Percentiles rank a stretch among this genome's conserved stretches.
These are phyloP conservation scores for Perkinsela sp. DNA, from an alignment of 208 protist species.

Conservation along the genomic window DNA sequence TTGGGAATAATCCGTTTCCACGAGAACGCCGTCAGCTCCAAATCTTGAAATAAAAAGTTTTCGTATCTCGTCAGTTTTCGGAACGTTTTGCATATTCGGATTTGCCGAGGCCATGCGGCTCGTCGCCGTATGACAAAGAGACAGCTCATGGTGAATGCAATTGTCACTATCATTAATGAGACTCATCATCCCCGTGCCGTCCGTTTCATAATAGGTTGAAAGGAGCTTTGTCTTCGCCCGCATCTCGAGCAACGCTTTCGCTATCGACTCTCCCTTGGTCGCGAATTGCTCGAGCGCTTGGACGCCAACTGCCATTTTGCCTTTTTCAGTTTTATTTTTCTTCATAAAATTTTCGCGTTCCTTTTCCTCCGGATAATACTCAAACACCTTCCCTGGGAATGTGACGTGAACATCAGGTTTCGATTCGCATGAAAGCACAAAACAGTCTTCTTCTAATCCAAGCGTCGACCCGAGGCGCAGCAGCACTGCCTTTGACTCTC, in stretches of 20 bases:
- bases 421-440: slow-evolving; percentile 31
- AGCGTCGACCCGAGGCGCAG: slow-evolving; percentile 28
- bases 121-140: slow-evolving; percentile 66
- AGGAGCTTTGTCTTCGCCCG: slow-evolving; percentile 59
- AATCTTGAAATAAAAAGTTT: slow-evolving; percentile 66
- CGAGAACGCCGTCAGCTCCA: slow-evolving; percentile 38
- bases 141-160: slow-evolving; percentile 69
- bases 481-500: slow-evolving; percentile 41
- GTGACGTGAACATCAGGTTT: slow-evolving; percentile 38
- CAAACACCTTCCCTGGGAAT: slow-evolving; percentile 23
- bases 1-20: slow-evolving; percentile 70
- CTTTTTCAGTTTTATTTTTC: slow-evolving; percentile 30
- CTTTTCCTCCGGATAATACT: slow-evolving; percentile 32
- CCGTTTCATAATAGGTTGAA: slow-evolving; percentile 64
- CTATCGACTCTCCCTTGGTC: slow-evolving; percentile 34
- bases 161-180: slow-evolving; percentile 53
- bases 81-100: slow-evolving; percentile 72
- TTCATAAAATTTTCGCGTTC: slow-evolving; percentile 53
- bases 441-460: slow-evolving; percentile 29
- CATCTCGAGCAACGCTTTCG: slow-evolving; percentile 40
- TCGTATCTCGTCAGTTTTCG: slow-evolving; percentile 59
- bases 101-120: slow-evolving; percentile 50
- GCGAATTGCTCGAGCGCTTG: slow-evolving; percentile 57
- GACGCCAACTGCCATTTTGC: slow-evolving; percentile 54
- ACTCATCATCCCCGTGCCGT: slow-evolving; percentile 60